Evolutionary conservation across 202 grass and related monocot genomes (phyloP), one percentile per base, ranked within the genome.

Genomic region (Tripidium arundinaceum): DNA sequence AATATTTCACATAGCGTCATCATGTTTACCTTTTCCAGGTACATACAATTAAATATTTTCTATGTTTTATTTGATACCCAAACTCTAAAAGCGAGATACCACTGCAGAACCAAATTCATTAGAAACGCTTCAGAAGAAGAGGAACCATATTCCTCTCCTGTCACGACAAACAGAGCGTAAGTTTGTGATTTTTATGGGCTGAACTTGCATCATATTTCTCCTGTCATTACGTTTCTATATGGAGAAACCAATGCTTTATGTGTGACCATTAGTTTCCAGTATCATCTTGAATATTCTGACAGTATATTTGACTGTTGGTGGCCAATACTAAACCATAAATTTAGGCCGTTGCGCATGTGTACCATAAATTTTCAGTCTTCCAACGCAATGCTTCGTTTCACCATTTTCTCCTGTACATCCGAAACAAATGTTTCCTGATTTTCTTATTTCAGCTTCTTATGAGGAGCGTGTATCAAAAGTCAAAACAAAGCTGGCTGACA

Each of bases 121-220:
- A 52, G 82, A 83, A 91, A 24, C 14, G 72, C 74, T 50, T 49
- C 77, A 81, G 29, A 98, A 95, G 86, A 92, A 89, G 79, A 89
- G 80, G 79, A 86, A 87, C 69, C 92, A 98, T 78, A 89, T 95
- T 79, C 90, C 90, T 83, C 88, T 98, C 55, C 16, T 98, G 76
- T 86, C 84, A 82, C 84, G 96, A 4, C 77, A 87, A 80, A 91
- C 96, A 47, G 96, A 98, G 46, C 88, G 92, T 95, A 90, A 90
- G 90, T 83, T 81, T 62, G 18, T 39, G 10, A 42, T 16, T 65
- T 61, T 68, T 83, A 39, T 70, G 70, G 50, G 4, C 47, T 81
- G 33, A 79, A 58, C 11, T 21, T 33, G 46, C 68, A 55, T 13
- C 31, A 22, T 34, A 13, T 87, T 81, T 57, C 2, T 70, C 72